Base-by-base conservation (phyloP, 1,284 basidiomycete genomes). In the Ceratobasidium papillatum region DNA sequence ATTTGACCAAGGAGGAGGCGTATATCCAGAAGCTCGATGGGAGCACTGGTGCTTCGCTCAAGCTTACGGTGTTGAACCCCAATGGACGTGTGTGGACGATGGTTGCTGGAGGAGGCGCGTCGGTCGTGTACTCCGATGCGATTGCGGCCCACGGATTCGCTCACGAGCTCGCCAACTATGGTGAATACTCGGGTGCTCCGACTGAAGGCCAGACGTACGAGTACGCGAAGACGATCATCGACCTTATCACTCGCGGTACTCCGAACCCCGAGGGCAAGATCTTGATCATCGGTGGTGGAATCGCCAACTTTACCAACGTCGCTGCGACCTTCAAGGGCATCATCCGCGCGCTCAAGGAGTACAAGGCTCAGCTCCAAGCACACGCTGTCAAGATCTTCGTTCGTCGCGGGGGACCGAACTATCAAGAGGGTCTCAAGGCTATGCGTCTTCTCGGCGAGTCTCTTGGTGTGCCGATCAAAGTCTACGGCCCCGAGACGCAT, bases 271-370 rank as follows among this genome's bases (percentile, higher is more conserved):
- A 96, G 68, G 97, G 97, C 86, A 99, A 99, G 87, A 90, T 99
- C 81, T 93, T 99, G 83, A 98, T 99, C 88, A 98, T 99, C 78
- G 98, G 97, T 84, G 98, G 98, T 86, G 97, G 97, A 86, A 98
- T 99, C 79, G 97, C 97, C 86, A 99, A 99, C 91, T 99, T 99
- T 86, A 99, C 96, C 82, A 99, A 99, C 83, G 96, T 99, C 79
- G 97, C 97, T 51, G 93, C 97, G 19, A 99, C 97, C 77, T 99
- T 99, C 92, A 99, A 99, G 89, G 97, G 97, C 79, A 99, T 99
- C 87, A 99, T 99, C 83, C 94, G 91, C 76, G 97, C 97, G 25
- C 88, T 99, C 80, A 94, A 98, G 87, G 93, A 96, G 85, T 96
- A 90, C 90, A 95, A 96, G 87, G 85, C 89, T 74, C 90, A 90